Evolutionary conservation across 1,139 yeast species (phyloP).

Genomic region (Spathaspora sp.): DNA sequence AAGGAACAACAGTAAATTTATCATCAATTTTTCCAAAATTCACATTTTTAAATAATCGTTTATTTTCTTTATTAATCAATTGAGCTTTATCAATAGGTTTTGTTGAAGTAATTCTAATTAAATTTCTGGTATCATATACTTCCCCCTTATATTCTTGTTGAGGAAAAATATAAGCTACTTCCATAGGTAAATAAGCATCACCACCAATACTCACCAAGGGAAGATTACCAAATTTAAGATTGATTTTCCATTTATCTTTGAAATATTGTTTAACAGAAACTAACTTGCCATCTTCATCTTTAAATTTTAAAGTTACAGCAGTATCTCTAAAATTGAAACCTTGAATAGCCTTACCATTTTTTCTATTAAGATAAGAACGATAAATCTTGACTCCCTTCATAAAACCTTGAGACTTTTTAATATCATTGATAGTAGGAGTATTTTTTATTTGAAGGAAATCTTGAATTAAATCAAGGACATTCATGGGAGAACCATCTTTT

Average conservation of each 20-base stretch:
- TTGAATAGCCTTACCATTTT: slow-evolving; percentile 10
- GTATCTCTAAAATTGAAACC: slow-evolving; percentile 12
- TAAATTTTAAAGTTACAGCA: slow-evolving; percentile 11
- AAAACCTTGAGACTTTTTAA: slow-evolving; percentile 10
- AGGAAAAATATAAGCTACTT: slow-evolving; percentile 12
- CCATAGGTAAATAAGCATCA: slow-evolving; percentile 14
- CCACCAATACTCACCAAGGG: slow-evolving; percentile 14
- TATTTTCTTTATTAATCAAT: slow-evolving; percentile 9
- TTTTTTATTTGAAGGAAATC: slow-evolving; percentile 8
- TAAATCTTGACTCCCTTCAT: slow-evolving; percentile 13
- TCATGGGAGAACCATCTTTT: slow-evolving; percentile 14
- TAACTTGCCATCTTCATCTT: slow-evolving; percentile 10
- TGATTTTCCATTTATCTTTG: slow-evolving; percentile 10
- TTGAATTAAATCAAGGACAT: slow-evolving; percentile 13
- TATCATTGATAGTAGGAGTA: slow-evolving; percentile 8
- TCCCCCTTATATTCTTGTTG: slow-evolving; percentile 14
- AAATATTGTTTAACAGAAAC: slow-evolving; percentile 11
- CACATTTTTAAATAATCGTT: slow-evolving; percentile 7
- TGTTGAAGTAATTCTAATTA: slow-evolving; percentile 11
- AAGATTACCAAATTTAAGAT: slow-evolving; percentile 10
- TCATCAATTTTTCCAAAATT: slow-evolving; percentile 12
- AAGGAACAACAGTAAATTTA: slow-evolving; percentile 12
- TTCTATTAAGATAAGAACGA: slow-evolving; percentile 11
- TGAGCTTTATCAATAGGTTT: slow-evolving; percentile 13
- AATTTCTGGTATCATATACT: slow-evolving; percentile 12